Percentiles rank a stretch among this genome's conserved stretches.
These are phyloP conservation scores for Leucosporidium yakuticum DNA, from an alignment of 768 basidiomycete genomes.

Conservation along the genomic window DNA sequence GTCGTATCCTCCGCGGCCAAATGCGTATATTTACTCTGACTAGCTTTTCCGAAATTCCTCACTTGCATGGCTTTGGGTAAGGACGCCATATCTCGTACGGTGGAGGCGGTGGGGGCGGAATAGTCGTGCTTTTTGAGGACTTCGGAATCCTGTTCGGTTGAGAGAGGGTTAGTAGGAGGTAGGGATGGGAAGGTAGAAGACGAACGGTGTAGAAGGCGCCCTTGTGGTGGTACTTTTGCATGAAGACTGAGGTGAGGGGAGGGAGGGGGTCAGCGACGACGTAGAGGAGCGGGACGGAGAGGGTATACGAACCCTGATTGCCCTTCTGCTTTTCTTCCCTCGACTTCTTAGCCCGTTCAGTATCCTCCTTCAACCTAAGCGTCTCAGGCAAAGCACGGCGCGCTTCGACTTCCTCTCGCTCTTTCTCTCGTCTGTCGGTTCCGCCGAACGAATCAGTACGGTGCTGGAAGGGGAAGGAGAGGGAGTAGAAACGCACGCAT, in stretches of 20 bases:
- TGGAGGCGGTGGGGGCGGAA: slow-evolving; percentile 82
- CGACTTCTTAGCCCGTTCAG: slow-evolving; percentile 73
- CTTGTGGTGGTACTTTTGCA: slow-evolving; percentile 99
- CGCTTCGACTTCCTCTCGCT: slow-evolving; percentile 84
- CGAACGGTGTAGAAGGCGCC: slow-evolving; percentile 94
- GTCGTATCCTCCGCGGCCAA: slow-evolving; percentile 84
- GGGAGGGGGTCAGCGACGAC: not conserved
- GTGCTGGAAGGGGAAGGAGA: no score
- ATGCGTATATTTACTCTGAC: slow-evolving; percentile 84
- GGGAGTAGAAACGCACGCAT: slow-evolving; percentile 43
- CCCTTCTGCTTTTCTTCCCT: slow-evolving; percentile 64
- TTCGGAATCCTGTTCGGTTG: slow-evolving; percentile 64
- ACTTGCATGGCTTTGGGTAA: slow-evolving; percentile 97
- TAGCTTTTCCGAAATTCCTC: slow-evolving; percentile 62
- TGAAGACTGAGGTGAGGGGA: slow-evolving; percentile 62
- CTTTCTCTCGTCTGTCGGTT: slow-evolving; percentile 57
- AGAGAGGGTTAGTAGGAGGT: not conserved
- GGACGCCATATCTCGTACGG: slow-evolving; percentile 70
- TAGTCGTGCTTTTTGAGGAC: slow-evolving; percentile 76
- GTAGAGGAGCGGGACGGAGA: slow-evolving; percentile 47
- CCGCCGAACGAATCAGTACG: not conserved
- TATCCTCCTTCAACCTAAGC: slow-evolving; percentile 82
- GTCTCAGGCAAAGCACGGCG: slow-evolving; percentile 88
- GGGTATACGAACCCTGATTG: slow-evolving; percentile 24
- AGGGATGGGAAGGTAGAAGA: slow-evolving; percentile 5